Conservation (phyloP, 306 rosid species). For the Acacia acuminata region DNA sequence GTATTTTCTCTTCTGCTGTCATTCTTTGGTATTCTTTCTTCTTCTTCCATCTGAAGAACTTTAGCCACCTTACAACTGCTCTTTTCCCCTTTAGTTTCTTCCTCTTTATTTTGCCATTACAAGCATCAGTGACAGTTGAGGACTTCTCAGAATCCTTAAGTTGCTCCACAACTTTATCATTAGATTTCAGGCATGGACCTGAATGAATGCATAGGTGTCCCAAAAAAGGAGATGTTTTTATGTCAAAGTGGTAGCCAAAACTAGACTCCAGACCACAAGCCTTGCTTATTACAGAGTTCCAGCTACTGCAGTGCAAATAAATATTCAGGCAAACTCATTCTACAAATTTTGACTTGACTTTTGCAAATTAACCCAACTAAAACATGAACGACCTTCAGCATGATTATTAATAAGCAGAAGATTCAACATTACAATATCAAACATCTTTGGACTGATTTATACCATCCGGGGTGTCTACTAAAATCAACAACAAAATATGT, state of each 20-base stretch:
- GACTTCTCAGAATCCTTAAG: constrained; percentile 34
- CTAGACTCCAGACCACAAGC: constrained; percentile 41
- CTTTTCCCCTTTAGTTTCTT: constrained; percentile 82
- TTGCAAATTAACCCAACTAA: background rate
- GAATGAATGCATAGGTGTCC: constrained; percentile 57
- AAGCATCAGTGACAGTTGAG: constrained; percentile 23
- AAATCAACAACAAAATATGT: background rate
- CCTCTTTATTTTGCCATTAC: constrained; percentile 50
- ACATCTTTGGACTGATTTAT: constrained; percentile 1
- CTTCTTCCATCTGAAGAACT: constrained; percentile 82
- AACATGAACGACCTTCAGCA: background rate
- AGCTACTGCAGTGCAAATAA: constrained; percentile 50
- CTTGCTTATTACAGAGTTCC: constrained; percentile 59
- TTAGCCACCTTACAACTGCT: constrained; percentile 89
- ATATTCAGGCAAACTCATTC: constrained; percentile 8
- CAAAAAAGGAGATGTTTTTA: constrained; percentile 23
- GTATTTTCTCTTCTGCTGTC: constrained; percentile 78
- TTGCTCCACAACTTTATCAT: constrained; percentile 43
- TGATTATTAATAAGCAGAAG: background rate
- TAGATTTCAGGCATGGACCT: constrained; percentile 30
- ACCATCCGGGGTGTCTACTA: background rate
- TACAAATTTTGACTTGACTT: background rate
- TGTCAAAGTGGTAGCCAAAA: background rate
- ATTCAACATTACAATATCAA: background rate
- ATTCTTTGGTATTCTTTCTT: constrained; percentile 80